These are phyloP conservation scores for Podospora pseudopauciseta DNA, from an alignment of 495 filamentous ascomycete species.

Conservation along the genomic window DNA sequence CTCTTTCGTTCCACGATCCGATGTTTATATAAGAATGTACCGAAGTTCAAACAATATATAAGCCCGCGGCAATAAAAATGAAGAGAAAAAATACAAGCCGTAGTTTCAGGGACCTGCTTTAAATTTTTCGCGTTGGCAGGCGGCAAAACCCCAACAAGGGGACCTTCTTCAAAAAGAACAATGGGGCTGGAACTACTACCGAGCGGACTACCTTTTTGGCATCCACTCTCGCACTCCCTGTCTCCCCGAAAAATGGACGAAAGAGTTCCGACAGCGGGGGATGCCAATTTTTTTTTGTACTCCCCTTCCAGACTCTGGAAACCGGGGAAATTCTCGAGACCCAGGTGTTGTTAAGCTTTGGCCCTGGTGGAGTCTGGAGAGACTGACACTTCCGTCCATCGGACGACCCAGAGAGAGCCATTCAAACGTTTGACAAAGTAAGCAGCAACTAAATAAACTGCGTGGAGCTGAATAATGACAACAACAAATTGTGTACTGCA, in stretches of 20 bases:
- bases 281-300: not conserved
- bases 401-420: not conserved
- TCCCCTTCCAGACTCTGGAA: not conserved
- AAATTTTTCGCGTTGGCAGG: not conserved
- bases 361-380: not conserved
- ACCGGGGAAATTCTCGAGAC: not conserved
- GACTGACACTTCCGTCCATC: not conserved
- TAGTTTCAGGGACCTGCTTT: not conserved
- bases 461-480: not conserved
- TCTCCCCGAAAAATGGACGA: constrained; percentile 1
- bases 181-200: not conserved
- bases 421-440: not conserved
- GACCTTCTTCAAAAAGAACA: constrained; percentile 2
- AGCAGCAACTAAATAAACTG: not conserved
- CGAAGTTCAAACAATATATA: not conserved
- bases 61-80: not conserved
- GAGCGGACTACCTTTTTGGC: not conserved
- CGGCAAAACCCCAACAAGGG: constrained; percentile 1
- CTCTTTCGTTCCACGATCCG: not conserved
- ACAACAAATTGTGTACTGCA: not conserved
- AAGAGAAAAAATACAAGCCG: not conserved
- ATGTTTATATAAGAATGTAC: not conserved
- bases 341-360: not conserved
- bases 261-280: constrained; percentile 5
- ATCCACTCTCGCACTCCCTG: not conserved